phyloP scores from a whole-genome alignment of 371 early-diverging fungal species.

The Mucor plumbeus region DNA sequence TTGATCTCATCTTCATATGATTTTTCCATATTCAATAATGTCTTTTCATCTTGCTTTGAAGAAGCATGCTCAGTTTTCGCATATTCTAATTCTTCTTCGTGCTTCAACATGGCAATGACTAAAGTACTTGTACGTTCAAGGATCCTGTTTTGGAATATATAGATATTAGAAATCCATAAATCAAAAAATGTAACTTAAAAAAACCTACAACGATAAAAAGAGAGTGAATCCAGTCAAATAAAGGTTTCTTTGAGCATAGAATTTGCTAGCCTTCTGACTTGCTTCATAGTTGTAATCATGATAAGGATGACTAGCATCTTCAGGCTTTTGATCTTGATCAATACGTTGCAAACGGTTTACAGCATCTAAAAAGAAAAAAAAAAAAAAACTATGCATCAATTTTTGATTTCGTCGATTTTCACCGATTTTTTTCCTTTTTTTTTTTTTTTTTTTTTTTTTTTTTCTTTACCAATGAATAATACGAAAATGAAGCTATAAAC shows the following conservation, averaged over 20 bases:
- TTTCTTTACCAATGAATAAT: constrained; percentile 62
- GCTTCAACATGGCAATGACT: constrained; percentile 69
- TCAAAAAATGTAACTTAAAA: background rate
- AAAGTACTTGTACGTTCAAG: constrained; percentile 78
- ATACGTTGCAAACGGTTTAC: constrained; percentile 71
- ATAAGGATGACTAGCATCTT: constrained; percentile 30
- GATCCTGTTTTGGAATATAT: constrained; percentile 41
- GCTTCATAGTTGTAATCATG: constrained; percentile 63
- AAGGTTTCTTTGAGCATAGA: constrained; percentile 92
- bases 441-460: too few species aligned
- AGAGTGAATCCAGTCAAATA: constrained; percentile 89
- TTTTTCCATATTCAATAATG: constrained; percentile 41
- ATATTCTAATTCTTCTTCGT: constrained; percentile 70
- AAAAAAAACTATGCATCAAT: background rate
- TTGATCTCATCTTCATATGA: constrained; percentile 38
- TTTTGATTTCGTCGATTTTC: background rate
- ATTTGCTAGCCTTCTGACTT: constrained; percentile 70
- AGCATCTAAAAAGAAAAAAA: constrained; percentile 71
- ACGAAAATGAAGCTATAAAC: constrained; percentile 63
- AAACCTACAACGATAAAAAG: constrained; percentile 75
- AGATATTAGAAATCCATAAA: background rate
- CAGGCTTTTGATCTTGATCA: constrained; percentile 40
- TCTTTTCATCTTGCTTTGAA: constrained; percentile 33
- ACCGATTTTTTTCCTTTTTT: too few species aligned
- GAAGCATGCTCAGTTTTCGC: constrained; percentile 57